Evolutionary conservation across 345 rosid species (phyloP).

Genomic region (Aquilaria malaccensis): DNA sequence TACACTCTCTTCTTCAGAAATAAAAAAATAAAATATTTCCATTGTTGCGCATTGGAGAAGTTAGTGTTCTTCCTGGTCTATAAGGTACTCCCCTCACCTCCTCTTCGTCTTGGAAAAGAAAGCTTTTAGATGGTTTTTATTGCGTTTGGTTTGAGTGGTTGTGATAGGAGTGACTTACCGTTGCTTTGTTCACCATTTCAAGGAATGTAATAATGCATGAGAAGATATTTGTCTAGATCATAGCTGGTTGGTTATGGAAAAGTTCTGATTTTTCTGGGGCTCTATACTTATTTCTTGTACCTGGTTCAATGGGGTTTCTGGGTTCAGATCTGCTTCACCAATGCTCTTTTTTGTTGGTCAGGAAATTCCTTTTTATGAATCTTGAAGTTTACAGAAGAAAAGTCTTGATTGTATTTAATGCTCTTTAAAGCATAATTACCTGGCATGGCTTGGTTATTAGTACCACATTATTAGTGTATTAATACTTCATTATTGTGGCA

Average conservation of each 20-base stretch:
- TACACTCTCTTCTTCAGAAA: neutral
- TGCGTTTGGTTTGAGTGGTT: constrained; percentile 30
- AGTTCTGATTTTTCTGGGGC: too few species aligned
- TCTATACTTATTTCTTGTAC: neutral
- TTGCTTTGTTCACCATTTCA: constrained; percentile 16
- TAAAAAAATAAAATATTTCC: constrained; percentile 3
- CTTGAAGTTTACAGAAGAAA: constrained; percentile 3
- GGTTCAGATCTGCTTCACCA: constrained; percentile 22
- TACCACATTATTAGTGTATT: too few species aligned
- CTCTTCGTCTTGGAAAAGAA: neutral
- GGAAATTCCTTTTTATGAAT: neutral
- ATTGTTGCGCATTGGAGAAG: constrained; percentile 15
- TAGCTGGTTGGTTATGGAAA: neutral
- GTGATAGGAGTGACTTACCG: constrained; percentile 27
- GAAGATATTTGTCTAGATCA: neutral
- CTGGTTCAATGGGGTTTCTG: constrained; percentile 3
- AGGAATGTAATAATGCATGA: constrained; percentile 13
- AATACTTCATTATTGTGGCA: too few species aligned
- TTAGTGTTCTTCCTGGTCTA: neutral
- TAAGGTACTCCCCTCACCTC: constrained; percentile 2
- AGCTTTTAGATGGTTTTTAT: neutral
- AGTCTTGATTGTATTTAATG: constrained; percentile 2
- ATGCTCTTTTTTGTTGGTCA: constrained; percentile 14
- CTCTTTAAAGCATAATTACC: neutral
- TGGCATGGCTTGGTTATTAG: neutral